phyloP scores from a whole-genome alignment of 768 basidiomycete genomes.

The Lactarius tabidus region DNA sequence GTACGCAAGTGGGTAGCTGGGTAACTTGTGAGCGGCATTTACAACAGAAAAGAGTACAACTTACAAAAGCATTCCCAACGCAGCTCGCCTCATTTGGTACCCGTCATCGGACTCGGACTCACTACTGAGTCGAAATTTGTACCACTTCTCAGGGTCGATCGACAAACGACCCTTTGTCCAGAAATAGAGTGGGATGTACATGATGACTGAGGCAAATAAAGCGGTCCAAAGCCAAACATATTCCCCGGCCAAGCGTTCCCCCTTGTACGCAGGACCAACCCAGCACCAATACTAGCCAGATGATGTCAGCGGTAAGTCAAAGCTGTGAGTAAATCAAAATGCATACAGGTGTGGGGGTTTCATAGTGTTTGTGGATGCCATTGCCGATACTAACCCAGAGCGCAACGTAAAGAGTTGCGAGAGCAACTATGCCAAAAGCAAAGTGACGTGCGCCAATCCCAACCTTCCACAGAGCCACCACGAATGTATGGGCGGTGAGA shows the following conservation, averaged over 20 bases:
- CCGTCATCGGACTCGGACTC: constrained; percentile 6
- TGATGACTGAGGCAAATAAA: constrained; percentile 32
- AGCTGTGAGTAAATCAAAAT: neutral
- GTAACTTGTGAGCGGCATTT: neutral
- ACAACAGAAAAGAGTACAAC: neutral
- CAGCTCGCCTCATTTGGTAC: constrained; percentile 8
- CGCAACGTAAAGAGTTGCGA: neutral
- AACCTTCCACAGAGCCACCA: constrained; percentile 36
- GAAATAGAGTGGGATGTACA: constrained; percentile 39
- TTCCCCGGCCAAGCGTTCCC: constrained; percentile 38
- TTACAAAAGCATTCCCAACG: constrained; percentile 32
- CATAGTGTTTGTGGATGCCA: constrained; percentile 24
- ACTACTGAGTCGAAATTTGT: constrained; percentile 32
- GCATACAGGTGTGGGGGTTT: constrained; percentile 37
- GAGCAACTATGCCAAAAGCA: constrained; percentile 24
- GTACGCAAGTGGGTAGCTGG: constrained; percentile 35
- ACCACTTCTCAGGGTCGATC: constrained; percentile 29
- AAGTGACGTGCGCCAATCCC: constrained; percentile 29
- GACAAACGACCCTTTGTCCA: constrained; percentile 22
- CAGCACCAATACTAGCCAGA: constrained; percentile 29
- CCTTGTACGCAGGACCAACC: constrained; percentile 27
- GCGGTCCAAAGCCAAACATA: constrained; percentile 47
- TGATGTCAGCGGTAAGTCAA: constrained; percentile 14
- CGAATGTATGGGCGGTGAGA: constrained; percentile 41
- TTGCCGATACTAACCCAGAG: too few species aligned